Conservation (phyloP, 2,329 filamentous ascomycete genomes). For the Stachybotrys echinatus region DNA sequence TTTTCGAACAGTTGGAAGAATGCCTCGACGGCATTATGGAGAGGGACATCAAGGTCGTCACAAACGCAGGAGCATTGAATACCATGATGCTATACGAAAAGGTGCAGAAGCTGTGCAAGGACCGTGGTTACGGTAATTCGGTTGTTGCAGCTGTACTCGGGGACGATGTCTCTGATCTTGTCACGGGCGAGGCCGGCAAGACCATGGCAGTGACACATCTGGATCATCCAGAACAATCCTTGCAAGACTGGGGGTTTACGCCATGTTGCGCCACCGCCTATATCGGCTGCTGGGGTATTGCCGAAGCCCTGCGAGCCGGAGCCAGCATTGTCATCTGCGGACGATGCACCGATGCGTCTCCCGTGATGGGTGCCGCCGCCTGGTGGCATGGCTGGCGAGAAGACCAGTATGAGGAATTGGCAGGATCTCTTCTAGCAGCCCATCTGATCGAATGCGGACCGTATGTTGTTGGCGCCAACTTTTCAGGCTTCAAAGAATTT, state of each 20-base stretch:
- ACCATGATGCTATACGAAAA: neutral
- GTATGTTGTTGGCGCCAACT: slow-evolving; percentile 51
- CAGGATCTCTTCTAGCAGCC: slow-evolving; percentile 43
- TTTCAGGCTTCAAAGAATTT: slow-evolving; percentile 38
- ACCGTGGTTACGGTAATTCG: slow-evolving; percentile 3
- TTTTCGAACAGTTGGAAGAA: neutral
- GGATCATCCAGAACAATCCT: too few relatives aligned
- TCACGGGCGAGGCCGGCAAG: slow-evolving; percentile 18
- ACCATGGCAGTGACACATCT: slow-evolving; percentile 21
- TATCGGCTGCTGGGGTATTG: slow-evolving; percentile 44
- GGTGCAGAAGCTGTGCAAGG: too few relatives aligned
- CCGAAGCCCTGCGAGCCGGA: slow-evolving; percentile 32
- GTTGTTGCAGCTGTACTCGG: neutral
- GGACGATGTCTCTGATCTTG: neutral
- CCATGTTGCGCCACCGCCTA: slow-evolving; percentile 32
- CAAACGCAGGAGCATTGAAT: neutral
- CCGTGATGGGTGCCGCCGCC: slow-evolving; percentile 49
- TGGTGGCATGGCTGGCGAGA: slow-evolving; percentile 51
- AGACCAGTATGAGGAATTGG: slow-evolving; percentile 41
- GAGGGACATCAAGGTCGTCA: neutral
- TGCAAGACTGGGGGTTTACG: slow-evolving; percentile 22
- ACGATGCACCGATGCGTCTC: slow-evolving; percentile 42
- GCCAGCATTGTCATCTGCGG: slow-evolving; percentile 45
- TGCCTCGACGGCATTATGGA: neutral
- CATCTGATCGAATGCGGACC: slow-evolving; percentile 50